Base-by-base conservation (phyloP, 768 basidiomycete genomes). In the Suillus luteus region DNA sequence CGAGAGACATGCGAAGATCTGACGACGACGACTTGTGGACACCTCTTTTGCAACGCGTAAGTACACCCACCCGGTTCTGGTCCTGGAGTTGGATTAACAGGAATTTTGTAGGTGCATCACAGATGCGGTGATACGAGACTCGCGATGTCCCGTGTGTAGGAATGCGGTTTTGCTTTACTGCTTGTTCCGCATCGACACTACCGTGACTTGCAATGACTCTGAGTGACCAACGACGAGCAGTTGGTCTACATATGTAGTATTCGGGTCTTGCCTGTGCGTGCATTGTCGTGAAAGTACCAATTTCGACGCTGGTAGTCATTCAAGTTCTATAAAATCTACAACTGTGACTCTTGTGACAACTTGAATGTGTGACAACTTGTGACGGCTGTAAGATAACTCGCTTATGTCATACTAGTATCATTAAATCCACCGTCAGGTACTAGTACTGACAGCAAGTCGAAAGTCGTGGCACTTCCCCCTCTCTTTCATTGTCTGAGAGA, bases 21-120 rank as follows among this genome's bases (percentile, higher is more conserved):
- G 46, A 86, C 85, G 33, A 85, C 83, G 41, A 86, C 84, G 5
- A 83, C 84, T 76, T 88, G 87, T 68, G 87, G 87, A 10, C 87
- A 88, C 65, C 73, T 88, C 35, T 88, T 88, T 66, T 88, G 87
- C 67, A 79, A 86, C 63, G 60, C 74, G 84, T 83, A 69, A 65
- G 83, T 76, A 62, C 66, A 72, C 66, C 55, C 49, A 70, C 66
- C 55, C 49, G 0, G n/a, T 37, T 17, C 9, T 24, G 58, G 41
- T 22, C 31, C 46, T 41, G 31, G 7, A 43, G 46, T 40, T 59
- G 8, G 22, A 15, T 10, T 17, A 19, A 60, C n/a, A 55, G 63
- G 8, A 14, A 27, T 15, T 15, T 61, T 12, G 3, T 68, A 87
- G 86, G 44, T 87, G 86, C 66, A 87, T 88, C 61, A 80, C 82